Evolutionary conservation across 108 stramenopile genomes (phyloP), one percentile per base, ranked within the genome.

Genomic region (Conticribra guillardii): DNA sequence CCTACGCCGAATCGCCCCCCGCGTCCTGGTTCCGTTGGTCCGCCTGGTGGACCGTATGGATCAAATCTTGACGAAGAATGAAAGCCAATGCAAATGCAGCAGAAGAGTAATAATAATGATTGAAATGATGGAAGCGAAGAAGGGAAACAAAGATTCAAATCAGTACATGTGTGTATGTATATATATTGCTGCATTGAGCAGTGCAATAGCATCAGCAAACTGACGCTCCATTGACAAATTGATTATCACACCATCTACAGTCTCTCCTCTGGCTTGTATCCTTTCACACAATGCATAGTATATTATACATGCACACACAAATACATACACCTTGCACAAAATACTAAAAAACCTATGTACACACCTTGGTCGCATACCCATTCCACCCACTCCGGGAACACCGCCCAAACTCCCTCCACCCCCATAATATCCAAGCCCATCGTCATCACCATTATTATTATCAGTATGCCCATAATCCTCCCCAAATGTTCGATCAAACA

Each of bases 301-400:
- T n/a, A n/a, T n/a, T n/a, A n/a, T n/a, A n/a, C n/a, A n/a, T n/a
- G n/a, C n/a, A n/a, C n/a, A n/a, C n/a, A n/a, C n/a, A n/a, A n/a
- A n/a, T n/a, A n/a, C n/a, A n/a, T n/a, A n/a, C n/a, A n/a, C n/a
- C n/a, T n/a, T n/a, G n/a, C n/a, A n/a, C n/a, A n/a, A n/a, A n/a
- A n/a, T n/a, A n/a, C n/a, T n/a, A n/a, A n/a, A n/a, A 5, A 11
- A 41, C 37, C 8, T 9, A 41, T 7, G 61, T 44, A 29, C 50
- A 51, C 23, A 59, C 53, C 93, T 65, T 15, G 93, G 89, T 49
- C 78, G 86, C 93, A 94, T 91, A 21, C 83, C 85, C 28, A 81
- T 69, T 4, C 82, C 86, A 51, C 64, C 60, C 27, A 62, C 34
- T 45, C 79, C 79, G 4, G 79, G 79, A 34, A 72, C 28, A 41